Conservation (phyloP, 306 rosid genomes). For the Arachis stenosperma region DNA sequence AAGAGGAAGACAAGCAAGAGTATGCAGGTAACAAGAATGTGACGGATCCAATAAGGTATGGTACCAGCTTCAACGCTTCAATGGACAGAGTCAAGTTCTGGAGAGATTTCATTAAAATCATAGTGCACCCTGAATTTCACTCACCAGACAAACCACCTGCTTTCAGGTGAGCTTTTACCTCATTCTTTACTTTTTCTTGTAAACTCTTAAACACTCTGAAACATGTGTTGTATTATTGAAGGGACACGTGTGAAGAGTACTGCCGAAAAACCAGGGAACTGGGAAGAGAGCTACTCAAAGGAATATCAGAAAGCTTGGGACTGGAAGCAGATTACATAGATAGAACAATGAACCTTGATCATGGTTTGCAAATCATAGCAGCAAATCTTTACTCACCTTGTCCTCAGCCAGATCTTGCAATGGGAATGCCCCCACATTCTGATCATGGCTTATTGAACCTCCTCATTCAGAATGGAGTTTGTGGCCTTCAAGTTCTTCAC, state of each 20-base stretch:
- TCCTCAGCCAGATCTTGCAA: conserved; percentile 66
- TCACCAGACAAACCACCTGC: conserved; percentile 58
- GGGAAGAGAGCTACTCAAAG: conserved; percentile 55
- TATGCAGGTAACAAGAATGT: conserved; percentile 41
- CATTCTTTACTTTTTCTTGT: background rate
- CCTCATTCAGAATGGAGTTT: conserved; percentile 58
- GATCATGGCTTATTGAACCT: conserved; percentile 67
- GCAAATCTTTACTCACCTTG: conserved; percentile 73
- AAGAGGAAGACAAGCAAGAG: conserved; percentile 51
- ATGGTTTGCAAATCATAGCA: conserved; percentile 46
- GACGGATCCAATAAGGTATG: conserved; percentile 47
- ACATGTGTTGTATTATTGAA: conserved; percentile 11
- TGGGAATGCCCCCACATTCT: conserved; percentile 78
- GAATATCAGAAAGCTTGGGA: conserved; percentile 62
- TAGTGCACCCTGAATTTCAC: conserved; percentile 59
- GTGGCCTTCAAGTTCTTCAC: conserved; percentile 68
- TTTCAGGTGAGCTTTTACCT: conserved; percentile 50
- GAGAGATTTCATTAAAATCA: conserved; percentile 66
- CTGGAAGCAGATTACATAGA: conserved; percentile 45
- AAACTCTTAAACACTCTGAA: background rate
- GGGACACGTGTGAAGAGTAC: conserved; percentile 51
- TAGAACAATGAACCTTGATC: conserved; percentile 45
- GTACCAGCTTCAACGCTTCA: conserved; percentile 54
- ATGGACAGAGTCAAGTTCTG: conserved; percentile 47
- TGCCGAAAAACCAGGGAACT: conserved; percentile 45